phyloP scores from a whole-genome alignment of 73 alveolate species.

The Tetrahymena elliotti region DNA sequence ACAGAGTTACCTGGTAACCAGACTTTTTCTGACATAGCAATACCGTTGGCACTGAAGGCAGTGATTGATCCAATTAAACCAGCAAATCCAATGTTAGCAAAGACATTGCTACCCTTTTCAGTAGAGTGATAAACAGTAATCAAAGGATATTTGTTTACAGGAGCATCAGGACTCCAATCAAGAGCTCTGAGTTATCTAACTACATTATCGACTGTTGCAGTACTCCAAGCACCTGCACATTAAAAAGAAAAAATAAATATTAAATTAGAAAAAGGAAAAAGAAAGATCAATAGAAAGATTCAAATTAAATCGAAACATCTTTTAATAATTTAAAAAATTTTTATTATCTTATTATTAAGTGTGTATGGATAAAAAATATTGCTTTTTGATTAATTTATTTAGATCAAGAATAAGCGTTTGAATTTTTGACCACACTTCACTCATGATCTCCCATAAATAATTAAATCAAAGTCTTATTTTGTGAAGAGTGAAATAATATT shows the following conservation, averaged over 20 bases:
- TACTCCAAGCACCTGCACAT: not conserved
- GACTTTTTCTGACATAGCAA: conserved; percentile 10
- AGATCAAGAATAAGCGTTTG: not conserved
- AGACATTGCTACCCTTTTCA: conserved; percentile 9
- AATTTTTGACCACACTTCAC: not conserved
- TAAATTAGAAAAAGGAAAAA: not conserved
- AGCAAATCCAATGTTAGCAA: conserved; percentile 17
- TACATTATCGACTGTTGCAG: not conserved
- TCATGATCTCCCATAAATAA: not conserved
- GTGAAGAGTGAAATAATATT: not conserved
- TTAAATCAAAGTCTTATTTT: not conserved
- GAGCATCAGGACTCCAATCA: conserved; percentile 24
- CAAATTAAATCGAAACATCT: not conserved
- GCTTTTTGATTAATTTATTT: no score
- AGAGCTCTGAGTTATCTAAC: conserved; percentile 7
- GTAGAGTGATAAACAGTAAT: conserved; percentile 15
- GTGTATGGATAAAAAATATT: not conserved
- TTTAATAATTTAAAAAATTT: no score
- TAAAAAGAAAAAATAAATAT: not conserved
- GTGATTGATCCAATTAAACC: conserved; percentile 25
- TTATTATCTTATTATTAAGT: not conserved
- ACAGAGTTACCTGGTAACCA: not conserved
- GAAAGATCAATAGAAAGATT: not conserved
- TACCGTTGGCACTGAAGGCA: not conserved
- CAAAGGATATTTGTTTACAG: not conserved